These are phyloP conservation scores for Clonostachys byssicola DNA, from an alignment of 2,329 filamentous ascomycete genomes.

Conservation along the genomic window DNA sequence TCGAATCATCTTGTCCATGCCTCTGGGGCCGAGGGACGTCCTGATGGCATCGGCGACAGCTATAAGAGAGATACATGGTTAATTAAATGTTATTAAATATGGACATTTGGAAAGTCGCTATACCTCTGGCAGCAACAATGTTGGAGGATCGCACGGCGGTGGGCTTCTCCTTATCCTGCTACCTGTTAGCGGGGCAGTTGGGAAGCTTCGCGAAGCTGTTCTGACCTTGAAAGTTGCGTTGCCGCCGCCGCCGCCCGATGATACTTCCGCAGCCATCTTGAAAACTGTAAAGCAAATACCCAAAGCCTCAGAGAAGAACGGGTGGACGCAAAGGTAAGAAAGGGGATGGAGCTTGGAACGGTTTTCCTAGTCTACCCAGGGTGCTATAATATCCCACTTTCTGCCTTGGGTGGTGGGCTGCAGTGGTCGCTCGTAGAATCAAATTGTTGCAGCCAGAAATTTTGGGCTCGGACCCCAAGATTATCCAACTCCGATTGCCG, in stretches of 20 bases:
- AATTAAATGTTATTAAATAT: conserved; percentile 3
- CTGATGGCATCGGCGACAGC: conserved; percentile 97
- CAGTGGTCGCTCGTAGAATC: too few species aligned
- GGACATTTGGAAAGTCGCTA: conserved; percentile 10
- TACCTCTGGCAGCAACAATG: conserved; percentile 95
- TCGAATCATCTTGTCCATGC: conserved; percentile 99
- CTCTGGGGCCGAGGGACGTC: conserved; percentile 91
- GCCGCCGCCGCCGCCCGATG: conserved; percentile 30
- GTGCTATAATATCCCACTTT: conserved; percentile 27
- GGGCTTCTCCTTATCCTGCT: conserved; percentile 91
- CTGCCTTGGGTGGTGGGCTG: conserved; percentile 20
- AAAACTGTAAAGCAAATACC: conserved; percentile 29
- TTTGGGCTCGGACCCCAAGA: conserved; percentile 31
- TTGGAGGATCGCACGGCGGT: conserved; percentile 94
- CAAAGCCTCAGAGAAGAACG: conserved; percentile 10
- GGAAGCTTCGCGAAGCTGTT: conserved; percentile 21
- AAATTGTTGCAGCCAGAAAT: conserved; percentile 23
- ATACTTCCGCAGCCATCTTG: conserved; percentile 33
- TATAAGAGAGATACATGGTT: conserved; percentile 25
- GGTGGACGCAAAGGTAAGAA: conserved; percentile 15
- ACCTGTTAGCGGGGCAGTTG: conserved; percentile 29
- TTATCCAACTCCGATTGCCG: conserved; percentile 24
- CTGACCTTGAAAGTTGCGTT: conserved; percentile 56
- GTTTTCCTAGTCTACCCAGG: too few species aligned
- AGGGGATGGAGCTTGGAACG: too few species aligned